Evolutionary conservation across 202 grass and related monocot species (phyloP), one percentile per base, ranked within the genome.

Genomic region (Dendrocalamus latiflorus): DNA sequence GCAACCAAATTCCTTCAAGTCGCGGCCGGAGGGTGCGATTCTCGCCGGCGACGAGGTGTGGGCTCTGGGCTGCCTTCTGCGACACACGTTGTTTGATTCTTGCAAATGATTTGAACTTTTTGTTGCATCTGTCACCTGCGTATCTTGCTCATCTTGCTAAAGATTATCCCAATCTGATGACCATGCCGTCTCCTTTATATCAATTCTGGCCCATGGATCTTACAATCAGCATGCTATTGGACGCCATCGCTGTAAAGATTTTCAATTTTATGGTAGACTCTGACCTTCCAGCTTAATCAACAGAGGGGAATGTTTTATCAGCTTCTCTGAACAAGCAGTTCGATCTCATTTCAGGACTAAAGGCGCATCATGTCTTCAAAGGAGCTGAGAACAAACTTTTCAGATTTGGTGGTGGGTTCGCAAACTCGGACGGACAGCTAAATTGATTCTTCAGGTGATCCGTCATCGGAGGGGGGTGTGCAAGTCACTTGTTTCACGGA

Each of bases 321-420:
- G n/a, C 28, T 11, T n/a, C 20, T 71, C 21, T 53, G 17, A 85
- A 61, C 36, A 37, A 57, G 1, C 28, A 28, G 4, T 21, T 26
- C 6, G 30, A 41, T 77, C 6, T 84, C 13, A 1, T 66, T 8
- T 65, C 73, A 84, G 74, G 75, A 22, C 26, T 55, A 78, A 34
- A 50, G 9, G 34, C 3, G 0, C 25, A 82, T 54, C 16, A 94
- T 92, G 94, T 83, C 92, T 80, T 91, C 84, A 54, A 65, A 92
- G 75, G 90, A 85, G 59, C 77, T 92, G 34, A 73, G 81, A 67
- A 38, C 51, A 65, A 72, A 72, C 20, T 76, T 91, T 61, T 84
- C 70, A 47, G 75, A 87, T 83, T 77, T 94, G 60, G 24, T 42
- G 12, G 53, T 94, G 53, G 22, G 74, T 63, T 72, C 57, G 1